Evolutionary conservation across 2,329 filamentous ascomycete genomes (phyloP), one percentile per base, ranked within the genome.

Genomic region (Paraphaeosphaeria minitans): DNA sequence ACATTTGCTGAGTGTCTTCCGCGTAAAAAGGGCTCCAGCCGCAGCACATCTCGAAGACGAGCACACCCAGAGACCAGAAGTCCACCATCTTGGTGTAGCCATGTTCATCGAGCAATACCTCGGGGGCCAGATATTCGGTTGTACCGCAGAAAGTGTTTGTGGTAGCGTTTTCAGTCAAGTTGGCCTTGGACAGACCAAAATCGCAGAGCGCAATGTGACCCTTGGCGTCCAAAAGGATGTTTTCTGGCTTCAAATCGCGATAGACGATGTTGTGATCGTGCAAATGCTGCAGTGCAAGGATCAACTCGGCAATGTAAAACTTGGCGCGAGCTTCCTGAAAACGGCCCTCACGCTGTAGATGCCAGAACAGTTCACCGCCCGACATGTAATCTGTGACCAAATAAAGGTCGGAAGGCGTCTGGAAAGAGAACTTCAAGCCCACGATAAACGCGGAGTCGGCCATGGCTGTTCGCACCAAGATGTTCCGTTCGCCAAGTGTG

Each of bases 341-440:
- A 31, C 94, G 90, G 52, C 94, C 94, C 75, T 98, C 95, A 74
- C 96, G 96, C 75, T 99, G 95, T 58, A 99, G 80, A 81, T 99
- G 95, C 94, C 95, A 99, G 79, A 99, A 99, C 1, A 99, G 83
- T 78, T 99, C 95, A 58, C 95, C 95, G 41, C 95, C 95, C 16
- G 95, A 99, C 95, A 99, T 98, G 81, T 97, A 99, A 75, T 98
- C 95, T 5, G 95, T 98, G 14, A 99, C 95, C n/a, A 99, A 84
- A 75, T 98, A 98, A 1, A 99, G 85, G 77, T 99, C 95, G 4
- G 93, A 95, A 1, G 93, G 92, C 0, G 95, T 98, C 77, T 99
- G 95, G 82, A 99, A 99, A 0, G 95, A 98, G 75, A 98, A 99
- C 73, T 99, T 99, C 70, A 99, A 84, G 8, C 94, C 94, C 42